phyloP scores from a whole-genome alignment of 1,284 basidiomycete species.

The Fomitopsis betulina region DNA sequence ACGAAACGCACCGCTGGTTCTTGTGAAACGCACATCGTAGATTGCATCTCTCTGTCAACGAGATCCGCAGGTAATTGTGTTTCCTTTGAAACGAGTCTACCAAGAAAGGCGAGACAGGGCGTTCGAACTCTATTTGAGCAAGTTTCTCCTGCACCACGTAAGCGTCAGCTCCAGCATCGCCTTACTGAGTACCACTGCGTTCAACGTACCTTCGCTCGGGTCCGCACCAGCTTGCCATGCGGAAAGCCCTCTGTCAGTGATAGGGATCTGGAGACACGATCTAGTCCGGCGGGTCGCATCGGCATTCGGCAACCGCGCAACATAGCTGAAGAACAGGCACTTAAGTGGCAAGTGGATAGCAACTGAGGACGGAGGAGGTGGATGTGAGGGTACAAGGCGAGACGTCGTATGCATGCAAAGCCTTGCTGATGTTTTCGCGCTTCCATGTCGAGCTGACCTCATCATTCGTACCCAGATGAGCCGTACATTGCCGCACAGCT shows the following conservation, averaged over 20 bases:
- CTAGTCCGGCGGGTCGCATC: not conserved
- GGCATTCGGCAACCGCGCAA: not conserved
- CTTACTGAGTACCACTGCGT: not conserved
- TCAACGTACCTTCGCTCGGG: conserved; percentile 12
- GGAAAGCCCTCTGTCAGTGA: conserved; percentile 10
- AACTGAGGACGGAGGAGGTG: too few relatives aligned
- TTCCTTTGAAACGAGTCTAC: conserved; percentile 65
- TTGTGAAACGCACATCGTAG: conserved; percentile 59
- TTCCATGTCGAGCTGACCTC: not conserved
- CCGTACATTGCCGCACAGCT: not conserved
- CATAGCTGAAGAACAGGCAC: not conserved
- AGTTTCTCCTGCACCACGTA: conserved; percentile 31
- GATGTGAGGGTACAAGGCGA: too few relatives aligned
- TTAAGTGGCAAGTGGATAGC: not conserved
- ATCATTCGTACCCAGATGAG: not conserved
- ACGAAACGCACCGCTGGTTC: not conserved
- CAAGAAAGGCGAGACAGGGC: conserved; percentile 44
- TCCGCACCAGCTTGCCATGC: conserved; percentile 6
- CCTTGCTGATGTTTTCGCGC: too few relatives aligned
- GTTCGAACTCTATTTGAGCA: conserved; percentile 43
- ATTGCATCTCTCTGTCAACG: conserved; percentile 85
- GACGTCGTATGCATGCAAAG: too few relatives aligned
- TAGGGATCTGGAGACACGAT: conserved; percentile 6
- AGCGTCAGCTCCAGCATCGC: not conserved
- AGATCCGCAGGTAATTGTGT: conserved; percentile 84